These are phyloP conservation scores for Acacia confusa DNA, from an alignment of 306 rosid genomes.

Conservation along the genomic window DNA sequence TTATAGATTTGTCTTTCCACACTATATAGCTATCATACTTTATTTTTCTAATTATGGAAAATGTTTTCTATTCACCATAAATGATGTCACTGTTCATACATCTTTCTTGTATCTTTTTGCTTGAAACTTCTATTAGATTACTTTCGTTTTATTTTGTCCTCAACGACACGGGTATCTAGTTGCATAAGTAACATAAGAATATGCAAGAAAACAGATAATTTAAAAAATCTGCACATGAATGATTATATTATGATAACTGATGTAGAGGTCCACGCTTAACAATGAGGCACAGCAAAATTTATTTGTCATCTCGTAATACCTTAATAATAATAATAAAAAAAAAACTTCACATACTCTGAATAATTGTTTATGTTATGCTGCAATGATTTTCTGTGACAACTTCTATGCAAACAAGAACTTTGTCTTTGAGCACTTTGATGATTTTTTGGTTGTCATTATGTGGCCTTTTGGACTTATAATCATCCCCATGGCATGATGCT, in stretches of 20 bases:
- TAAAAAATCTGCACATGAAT: conserved; percentile 6
- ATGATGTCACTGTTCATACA: conserved; percentile 27
- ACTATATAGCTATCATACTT: conserved; percentile 2
- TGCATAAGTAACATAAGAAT: conserved; percentile 7
- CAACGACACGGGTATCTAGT: background rate
- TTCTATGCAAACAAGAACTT: background rate
- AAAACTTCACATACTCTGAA: background rate
- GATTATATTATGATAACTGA: conserved; percentile 4
- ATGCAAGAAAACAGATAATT: background rate
- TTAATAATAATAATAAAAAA: background rate
- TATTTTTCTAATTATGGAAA: conserved; percentile 20
- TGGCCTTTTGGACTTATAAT: background rate
- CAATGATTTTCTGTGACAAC: conserved; percentile 15
- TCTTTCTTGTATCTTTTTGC: conserved; percentile 22
- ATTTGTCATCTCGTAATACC: conserved; percentile 13
- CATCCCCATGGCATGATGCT: conserved; percentile 1
- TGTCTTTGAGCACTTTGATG: conserved; percentile 8
- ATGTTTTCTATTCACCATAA: conserved; percentile 17
- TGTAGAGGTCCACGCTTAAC: conserved; percentile 14
- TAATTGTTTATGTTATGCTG: background rate
- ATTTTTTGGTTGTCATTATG: conserved; percentile 7
- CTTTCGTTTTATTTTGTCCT: conserved; percentile 13
- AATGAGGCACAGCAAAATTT: conserved; percentile 16
- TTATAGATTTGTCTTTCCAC: conserved; percentile 21
- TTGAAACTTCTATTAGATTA: conserved; percentile 15